Conservation (phyloP, 2,329 filamentous ascomycete genomes). For the Fulvia fulva region DNA sequence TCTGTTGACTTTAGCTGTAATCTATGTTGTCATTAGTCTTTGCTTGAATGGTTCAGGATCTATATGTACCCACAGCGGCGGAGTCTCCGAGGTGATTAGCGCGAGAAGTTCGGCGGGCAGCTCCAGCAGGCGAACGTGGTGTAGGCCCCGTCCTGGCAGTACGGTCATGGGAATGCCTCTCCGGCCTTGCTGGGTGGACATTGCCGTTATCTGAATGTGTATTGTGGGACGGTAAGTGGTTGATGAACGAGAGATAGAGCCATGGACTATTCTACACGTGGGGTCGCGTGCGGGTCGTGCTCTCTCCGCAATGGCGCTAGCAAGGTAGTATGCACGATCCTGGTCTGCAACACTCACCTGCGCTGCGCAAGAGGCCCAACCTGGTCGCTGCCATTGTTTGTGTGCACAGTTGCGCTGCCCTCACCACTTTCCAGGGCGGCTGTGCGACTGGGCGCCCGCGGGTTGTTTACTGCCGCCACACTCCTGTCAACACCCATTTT, state of each 20-base stretch:
- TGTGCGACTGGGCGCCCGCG: neutral
- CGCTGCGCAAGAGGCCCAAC: neutral
- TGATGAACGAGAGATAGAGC: neutral
- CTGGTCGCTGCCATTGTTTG: neutral
- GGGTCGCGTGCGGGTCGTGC: neutral
- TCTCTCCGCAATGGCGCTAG: neutral
- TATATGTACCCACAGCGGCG: slow-evolving; percentile 4
- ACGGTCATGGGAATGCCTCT: slow-evolving; percentile 43
- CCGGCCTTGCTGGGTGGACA: slow-evolving; percentile 42
- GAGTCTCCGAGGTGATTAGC: slow-evolving; percentile 39
- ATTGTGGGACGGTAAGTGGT: neutral
- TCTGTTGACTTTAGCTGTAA: slow-evolving; percentile 39
- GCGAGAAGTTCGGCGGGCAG: slow-evolving; percentile 56
- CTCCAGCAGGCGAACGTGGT: slow-evolving; percentile 58
- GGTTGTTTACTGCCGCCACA: neutral
- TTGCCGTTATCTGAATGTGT: slow-evolving; percentile 16
- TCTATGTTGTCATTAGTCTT: slow-evolving; percentile 24
- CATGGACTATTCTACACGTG: neutral
- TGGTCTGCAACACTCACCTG: neutral
- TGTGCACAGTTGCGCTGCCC: neutral
- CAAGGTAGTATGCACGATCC: neutral
- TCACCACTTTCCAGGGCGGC: neutral
- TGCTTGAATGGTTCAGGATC: neutral
- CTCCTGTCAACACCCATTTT: neutral
- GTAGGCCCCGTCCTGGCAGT: slow-evolving; percentile 41